Evolutionary conservation across 495 filamentous ascomycete species (phyloP).

Genomic region (Halenospora varia): DNA sequence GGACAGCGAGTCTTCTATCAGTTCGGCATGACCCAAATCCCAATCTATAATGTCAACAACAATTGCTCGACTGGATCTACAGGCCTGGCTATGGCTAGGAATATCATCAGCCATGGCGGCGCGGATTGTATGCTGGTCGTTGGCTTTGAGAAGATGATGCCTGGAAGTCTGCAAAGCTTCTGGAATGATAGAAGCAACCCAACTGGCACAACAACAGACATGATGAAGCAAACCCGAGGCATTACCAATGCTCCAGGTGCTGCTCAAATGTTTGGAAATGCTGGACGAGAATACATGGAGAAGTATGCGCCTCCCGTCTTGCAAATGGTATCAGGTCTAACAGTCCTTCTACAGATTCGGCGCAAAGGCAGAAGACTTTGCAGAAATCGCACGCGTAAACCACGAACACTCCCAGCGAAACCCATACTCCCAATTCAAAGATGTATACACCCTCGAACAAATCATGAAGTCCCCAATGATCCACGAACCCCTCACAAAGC

Average conservation of each 20-base stretch:
- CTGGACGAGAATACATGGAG: slow-evolving; percentile 92
- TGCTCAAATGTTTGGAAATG: slow-evolving; percentile 95
- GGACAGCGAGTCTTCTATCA: slow-evolving; percentile 99
- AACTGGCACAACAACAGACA: slow-evolving; percentile 60
- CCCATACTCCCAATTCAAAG: slow-evolving; percentile 95
- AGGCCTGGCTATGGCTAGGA: slow-evolving; percentile 78
- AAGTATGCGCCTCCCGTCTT: slow-evolving; percentile 49
- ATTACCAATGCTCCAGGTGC: slow-evolving; percentile 75
- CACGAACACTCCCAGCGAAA: slow-evolving; percentile 88
- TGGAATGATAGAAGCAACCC: slow-evolving; percentile 81
- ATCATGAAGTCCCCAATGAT: slow-evolving; percentile 74
- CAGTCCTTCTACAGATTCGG: slow-evolving; percentile 58
- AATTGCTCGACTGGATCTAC: slow-evolving; percentile 94
- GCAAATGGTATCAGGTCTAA: slow-evolving; percentile 10
- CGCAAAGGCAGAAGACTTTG: slow-evolving; percentile 83
- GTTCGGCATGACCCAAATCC: slow-evolving; percentile 94
- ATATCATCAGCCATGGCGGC: slow-evolving; percentile 71
- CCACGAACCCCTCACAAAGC: slow-evolving; percentile 60
- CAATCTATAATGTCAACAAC: slow-evolving; percentile 97
- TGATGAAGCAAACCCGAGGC: slow-evolving; percentile 82
- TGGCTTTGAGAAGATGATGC: slow-evolving; percentile 97
- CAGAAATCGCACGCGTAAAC: slow-evolving; percentile 92
- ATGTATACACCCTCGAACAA: slow-evolving; percentile 86
- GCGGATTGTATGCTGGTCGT: slow-evolving; percentile 87
- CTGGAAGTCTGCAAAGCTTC: slow-evolving; percentile 74